These are phyloP conservation scores for Galerina sulciceps DNA, from an alignment of 768 basidiomycete species.

Conservation along the genomic window DNA sequence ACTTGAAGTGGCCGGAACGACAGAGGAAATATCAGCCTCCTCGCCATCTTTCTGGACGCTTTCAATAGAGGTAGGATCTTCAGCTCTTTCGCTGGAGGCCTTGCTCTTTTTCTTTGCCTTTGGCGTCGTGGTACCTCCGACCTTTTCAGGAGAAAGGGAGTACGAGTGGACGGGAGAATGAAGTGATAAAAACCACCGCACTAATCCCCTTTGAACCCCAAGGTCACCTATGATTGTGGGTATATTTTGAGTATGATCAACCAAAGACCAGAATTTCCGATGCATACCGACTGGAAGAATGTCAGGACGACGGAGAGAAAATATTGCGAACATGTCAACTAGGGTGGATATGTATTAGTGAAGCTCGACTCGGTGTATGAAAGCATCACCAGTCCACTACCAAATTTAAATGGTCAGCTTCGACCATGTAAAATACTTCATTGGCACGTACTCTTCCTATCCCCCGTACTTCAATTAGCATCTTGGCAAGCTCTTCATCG, in stretches of 20 bases:
- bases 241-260: neutral
- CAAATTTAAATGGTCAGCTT: neutral
- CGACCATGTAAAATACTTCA: neutral
- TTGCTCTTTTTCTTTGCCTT: conserved; percentile 18
- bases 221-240: conserved; percentile 62
- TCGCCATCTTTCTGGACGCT: conserved; percentile 8
- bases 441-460: conserved; percentile 66
- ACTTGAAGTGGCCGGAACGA: conserved; percentile 34
- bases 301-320: conserved; percentile 82
- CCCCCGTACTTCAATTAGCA: conserved; percentile 79
- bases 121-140: conserved; percentile 24
- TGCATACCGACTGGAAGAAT: conserved; percentile 57
- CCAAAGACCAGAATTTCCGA: neutral
- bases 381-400: conserved; percentile 63
- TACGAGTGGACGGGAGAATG: conserved; percentile 57
- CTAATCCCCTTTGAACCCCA: conserved; percentile 77
- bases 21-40: conserved; percentile 34
- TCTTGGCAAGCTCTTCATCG: conserved; percentile 77
- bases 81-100: conserved; percentile 26
- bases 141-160: conserved; percentile 56
- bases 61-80: conserved; percentile 33
- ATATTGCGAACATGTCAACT: conserved; percentile 96
- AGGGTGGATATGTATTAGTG: conserved; percentile 16
- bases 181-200: conserved; percentile 69
- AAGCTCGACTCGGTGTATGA: neutral